phyloP scores from a whole-genome alignment of 805 yeast species.

The Metschnikowia arizonensis region DNA sequence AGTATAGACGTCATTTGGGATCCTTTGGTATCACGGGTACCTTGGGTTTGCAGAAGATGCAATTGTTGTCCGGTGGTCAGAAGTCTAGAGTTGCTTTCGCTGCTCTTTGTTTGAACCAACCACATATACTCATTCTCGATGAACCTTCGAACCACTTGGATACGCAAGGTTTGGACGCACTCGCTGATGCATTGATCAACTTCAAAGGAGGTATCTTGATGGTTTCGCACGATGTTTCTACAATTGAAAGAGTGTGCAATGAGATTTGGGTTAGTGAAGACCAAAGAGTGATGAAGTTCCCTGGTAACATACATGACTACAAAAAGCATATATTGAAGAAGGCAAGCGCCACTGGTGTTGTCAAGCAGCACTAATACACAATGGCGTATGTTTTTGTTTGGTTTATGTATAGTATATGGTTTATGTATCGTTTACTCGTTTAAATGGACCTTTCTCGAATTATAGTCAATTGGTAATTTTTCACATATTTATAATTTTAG shows the following conservation, averaged over 20 bases:
- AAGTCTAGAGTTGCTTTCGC: slow-evolving; percentile 98
- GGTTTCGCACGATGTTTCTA: slow-evolving; percentile 96
- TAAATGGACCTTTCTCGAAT: too few species aligned
- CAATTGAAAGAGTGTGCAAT: slow-evolving; percentile 82
- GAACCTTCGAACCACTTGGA: slow-evolving; percentile 99
- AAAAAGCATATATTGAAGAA: slow-evolving; percentile 77
- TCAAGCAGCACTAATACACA: slow-evolving; percentile 55
- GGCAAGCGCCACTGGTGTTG: slow-evolving; percentile 86
- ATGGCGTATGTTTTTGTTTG: too few species aligned
- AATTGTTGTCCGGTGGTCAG: slow-evolving; percentile 92
- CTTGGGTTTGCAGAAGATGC: slow-evolving; percentile 86
- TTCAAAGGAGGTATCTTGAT: slow-evolving; percentile 95
- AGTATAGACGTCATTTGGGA: slow-evolving; percentile 93
- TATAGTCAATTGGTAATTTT: too few species aligned
- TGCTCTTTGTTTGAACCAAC: slow-evolving; percentile 81
- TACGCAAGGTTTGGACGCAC: slow-evolving; percentile 95
- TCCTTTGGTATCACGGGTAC: slow-evolving; percentile 97
- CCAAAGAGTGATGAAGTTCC: slow-evolving; percentile 71
- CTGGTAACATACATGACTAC: slow-evolving; percentile 82
- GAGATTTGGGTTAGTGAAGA: slow-evolving; percentile 95
- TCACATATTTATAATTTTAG: too few species aligned
- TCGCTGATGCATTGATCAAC: slow-evolving; percentile 79
- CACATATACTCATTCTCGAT: slow-evolving; percentile 88
- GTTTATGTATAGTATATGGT: neutral
- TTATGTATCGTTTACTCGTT: too few species aligned